Evolutionary conservation across 305 asterid genomes (phyloP).

Genomic region (Solanum hybrid): DNA sequence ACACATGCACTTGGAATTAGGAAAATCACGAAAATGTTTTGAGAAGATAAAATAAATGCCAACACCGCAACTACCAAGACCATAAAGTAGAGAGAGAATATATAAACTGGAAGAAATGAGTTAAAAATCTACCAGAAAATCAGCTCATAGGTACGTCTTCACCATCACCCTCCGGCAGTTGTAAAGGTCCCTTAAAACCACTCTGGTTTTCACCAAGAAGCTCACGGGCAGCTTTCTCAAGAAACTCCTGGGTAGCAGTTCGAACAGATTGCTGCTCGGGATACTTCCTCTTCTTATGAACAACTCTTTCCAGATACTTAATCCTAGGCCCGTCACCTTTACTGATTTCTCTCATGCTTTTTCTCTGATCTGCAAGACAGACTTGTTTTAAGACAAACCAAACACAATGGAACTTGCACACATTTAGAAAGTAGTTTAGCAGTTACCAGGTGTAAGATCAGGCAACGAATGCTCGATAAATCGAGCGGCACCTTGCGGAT

Average conservation of each 20-base stretch:
- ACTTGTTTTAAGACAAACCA: background rate
- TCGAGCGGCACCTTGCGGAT: constrained; percentile 75
- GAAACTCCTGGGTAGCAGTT: constrained; percentile 86
- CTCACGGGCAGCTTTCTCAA: constrained; percentile 88
- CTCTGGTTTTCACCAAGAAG: constrained; percentile 73
- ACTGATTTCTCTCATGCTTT: constrained; percentile 72
- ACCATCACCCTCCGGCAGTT: constrained; percentile 42
- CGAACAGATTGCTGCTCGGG: constrained; percentile 62
- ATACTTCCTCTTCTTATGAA: constrained; percentile 68
- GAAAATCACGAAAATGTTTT: background rate
- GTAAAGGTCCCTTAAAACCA: constrained; percentile 75
- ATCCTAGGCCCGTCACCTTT: constrained; percentile 34
- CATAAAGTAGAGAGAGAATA: background rate
- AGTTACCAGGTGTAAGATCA: constrained; percentile 71
- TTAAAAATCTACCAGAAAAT: constrained; percentile 49
- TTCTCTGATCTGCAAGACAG: constrained; percentile 76
- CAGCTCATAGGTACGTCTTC: constrained; percentile 47
- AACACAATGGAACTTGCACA: background rate
- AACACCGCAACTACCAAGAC: background rate
- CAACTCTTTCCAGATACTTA: constrained; percentile 41
- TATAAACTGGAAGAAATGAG: background rate
- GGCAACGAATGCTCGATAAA: constrained; percentile 90
- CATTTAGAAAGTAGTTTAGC: background rate
- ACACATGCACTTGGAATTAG: background rate
- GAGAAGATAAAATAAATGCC: background rate